phyloP scores from a whole-genome alignment of 2,329 filamentous ascomycete species.

The Dryadomyces quercivorus region DNA sequence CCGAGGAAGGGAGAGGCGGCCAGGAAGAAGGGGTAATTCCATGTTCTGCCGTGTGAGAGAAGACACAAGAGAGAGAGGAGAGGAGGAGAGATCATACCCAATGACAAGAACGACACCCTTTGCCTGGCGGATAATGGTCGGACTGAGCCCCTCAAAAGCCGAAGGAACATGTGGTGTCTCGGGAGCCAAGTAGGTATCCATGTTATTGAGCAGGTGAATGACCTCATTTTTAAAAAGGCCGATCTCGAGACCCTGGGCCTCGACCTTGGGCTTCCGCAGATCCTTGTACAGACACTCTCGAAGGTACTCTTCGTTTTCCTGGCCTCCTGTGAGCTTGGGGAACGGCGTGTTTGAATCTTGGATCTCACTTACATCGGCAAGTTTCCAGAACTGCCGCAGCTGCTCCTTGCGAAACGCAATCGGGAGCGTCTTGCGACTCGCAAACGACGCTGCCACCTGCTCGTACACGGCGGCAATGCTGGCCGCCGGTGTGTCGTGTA shows the following conservation, averaged over 20 bases:
- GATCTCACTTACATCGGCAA: constrained; percentile 17
- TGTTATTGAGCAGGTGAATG: constrained; percentile 22
- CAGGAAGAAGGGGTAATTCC: constrained; percentile 32
- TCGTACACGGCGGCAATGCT: neutral
- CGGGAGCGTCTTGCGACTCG: constrained; percentile 19
- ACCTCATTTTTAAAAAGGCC: constrained; percentile 21
- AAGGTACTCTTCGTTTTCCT: constrained; percentile 23
- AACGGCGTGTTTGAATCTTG: too few relatives aligned
- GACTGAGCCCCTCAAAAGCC: constrained; percentile 17
- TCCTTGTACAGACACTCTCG: constrained; percentile 21
- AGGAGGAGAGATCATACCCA: constrained; percentile 13
- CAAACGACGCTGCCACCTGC: neutral
- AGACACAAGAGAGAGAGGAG: neutral
- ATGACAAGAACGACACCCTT: constrained; percentile 31
- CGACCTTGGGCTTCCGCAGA: constrained; percentile 21
- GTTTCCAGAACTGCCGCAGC: constrained; percentile 28
- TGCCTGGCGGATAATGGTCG: constrained; percentile 22
- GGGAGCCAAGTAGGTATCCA: constrained; percentile 21
- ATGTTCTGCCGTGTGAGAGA: constrained; percentile 15
- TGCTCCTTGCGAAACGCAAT: constrained; percentile 28
- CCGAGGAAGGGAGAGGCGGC: constrained; percentile 25
- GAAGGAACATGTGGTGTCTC: constrained; percentile 22
- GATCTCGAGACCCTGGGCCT: constrained; percentile 21
- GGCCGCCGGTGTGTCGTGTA: neutral
- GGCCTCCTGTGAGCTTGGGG: neutral